phyloP scores from a whole-genome alignment of 345 rosid species.

The Raphanus sativus region DNA sequence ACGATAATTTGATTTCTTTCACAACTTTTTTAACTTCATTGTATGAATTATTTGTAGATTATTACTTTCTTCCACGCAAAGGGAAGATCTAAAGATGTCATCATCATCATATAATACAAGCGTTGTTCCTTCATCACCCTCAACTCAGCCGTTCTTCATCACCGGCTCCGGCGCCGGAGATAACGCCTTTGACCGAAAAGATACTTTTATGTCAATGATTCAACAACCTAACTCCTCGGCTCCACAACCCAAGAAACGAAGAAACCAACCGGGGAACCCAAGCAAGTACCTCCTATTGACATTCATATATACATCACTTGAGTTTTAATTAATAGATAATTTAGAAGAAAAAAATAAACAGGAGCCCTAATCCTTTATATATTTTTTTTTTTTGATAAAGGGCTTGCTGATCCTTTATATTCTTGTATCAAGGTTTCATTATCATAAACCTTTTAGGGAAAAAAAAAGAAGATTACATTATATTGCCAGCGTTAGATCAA shows the following conservation, averaged over 20 bases:
- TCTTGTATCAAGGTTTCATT: not conserved
- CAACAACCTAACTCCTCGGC: conserved; percentile 43
- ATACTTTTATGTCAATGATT: conserved; percentile 51
- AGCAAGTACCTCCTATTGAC: conserved; percentile 53
- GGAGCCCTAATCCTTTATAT: not conserved
- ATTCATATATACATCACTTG: not conserved
- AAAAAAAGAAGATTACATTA: not conserved
- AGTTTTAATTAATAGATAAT: not conserved
- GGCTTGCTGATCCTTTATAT: not conserved
- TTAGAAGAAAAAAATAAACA: not conserved
- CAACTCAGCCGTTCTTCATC: conserved; percentile 39
- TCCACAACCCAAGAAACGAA: conserved; percentile 63
- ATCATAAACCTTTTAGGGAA: not conserved
- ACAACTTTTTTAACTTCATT: not conserved
- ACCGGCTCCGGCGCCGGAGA: conserved; percentile 39
- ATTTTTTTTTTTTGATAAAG: not conserved
- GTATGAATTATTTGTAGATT: conserved; percentile 27
- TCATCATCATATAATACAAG: conserved; percentile 44
- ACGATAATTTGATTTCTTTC: conserved; percentile 17
- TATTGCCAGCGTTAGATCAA: not conserved
- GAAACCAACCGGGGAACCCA: conserved; percentile 85
- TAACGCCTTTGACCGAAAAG: conserved; percentile 45
- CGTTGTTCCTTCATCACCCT: conserved; percentile 36
- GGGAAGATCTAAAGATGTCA: conserved; percentile 47
- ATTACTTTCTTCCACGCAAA: conserved; percentile 26